A percentile compares a stretch with the other conserved stretches of the same genome.
Conservation (phyloP, 202 grass and related monocot species). For the Schoenoplectus tabernaemontani region DNA sequence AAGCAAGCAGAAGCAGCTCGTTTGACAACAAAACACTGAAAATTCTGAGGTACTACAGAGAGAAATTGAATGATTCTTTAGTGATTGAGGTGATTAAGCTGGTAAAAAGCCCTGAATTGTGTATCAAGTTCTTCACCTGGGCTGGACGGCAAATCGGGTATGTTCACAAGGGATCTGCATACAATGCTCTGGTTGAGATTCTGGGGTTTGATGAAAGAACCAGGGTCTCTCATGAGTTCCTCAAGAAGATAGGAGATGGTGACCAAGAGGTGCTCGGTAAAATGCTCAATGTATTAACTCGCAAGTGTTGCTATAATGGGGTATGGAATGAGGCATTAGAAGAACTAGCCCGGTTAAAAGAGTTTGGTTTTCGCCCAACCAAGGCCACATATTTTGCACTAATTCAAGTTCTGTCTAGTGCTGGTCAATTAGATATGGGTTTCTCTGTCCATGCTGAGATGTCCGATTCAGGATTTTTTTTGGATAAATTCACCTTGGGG, state of each 20-base stretch:
- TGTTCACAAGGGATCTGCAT: constrained; percentile 49
- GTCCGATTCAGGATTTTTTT: constrained; percentile 53
- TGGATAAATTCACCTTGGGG: constrained; percentile 64
- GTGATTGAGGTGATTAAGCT: constrained; percentile 53
- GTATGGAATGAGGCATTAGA: constrained; percentile 59
- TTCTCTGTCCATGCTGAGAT: constrained; percentile 80
- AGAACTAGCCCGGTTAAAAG: constrained; percentile 77
- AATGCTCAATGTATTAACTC: constrained; percentile 83
- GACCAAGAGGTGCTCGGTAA: constrained; percentile 69
- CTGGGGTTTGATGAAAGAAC: constrained; percentile 49
- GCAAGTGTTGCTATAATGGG: constrained; percentile 51
- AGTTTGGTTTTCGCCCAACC: constrained; percentile 63
- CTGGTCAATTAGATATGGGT: constrained; percentile 49
- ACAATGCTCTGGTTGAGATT: constrained; percentile 46
- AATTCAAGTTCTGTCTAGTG: constrained; percentile 63
- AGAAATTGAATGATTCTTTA: constrained; percentile 41
- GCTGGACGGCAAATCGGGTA: constrained; percentile 83
- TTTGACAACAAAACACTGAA: constrained; percentile 49
- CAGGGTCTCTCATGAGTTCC: constrained; percentile 43
- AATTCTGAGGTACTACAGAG: constrained; percentile 55
- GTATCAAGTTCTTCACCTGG: constrained; percentile 87
- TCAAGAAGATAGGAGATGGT: constrained; percentile 71
- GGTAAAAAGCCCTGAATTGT: constrained; percentile 48
- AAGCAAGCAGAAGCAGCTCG: constrained; percentile 25
- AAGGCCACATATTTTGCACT: constrained; percentile 63